phyloP scores from a whole-genome alignment of 2,329 filamentous ascomycete genomes.

The Colletotrichum horii region DNA sequence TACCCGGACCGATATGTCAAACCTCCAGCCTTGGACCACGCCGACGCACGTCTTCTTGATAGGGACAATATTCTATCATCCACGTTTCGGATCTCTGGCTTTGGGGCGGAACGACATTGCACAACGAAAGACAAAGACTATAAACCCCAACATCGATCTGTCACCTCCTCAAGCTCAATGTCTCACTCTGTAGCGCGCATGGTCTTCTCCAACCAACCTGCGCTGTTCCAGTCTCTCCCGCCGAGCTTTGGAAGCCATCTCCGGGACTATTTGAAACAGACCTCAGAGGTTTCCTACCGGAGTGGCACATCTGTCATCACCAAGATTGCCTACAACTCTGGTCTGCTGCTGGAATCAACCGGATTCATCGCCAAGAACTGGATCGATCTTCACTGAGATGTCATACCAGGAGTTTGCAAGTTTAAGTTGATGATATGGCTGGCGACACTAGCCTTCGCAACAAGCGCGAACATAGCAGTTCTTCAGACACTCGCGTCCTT shows the following conservation, averaged over 20 bases:
- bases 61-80: constrained; percentile 45
- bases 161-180: not conserved
- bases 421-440: constrained; percentile 24
- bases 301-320: too few relatives aligned
- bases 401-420: not conserved
- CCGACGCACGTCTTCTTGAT: not conserved
- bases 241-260: too few relatives aligned
- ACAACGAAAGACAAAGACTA: constrained; percentile 16
- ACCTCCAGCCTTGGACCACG: not conserved
- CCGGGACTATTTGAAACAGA: too few relatives aligned
- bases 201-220: too few relatives aligned
- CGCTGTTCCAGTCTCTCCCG: too few relatives aligned
- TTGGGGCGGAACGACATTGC: constrained; percentile 28
- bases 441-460: constrained; percentile 23
- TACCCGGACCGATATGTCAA: not conserved
- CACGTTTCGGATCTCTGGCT: constrained; percentile 30
- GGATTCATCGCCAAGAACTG: not conserved
- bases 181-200: too few relatives aligned
- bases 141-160: not conserved
- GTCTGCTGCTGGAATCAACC: not conserved
- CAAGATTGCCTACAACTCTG: not conserved
- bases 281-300: too few relatives aligned
- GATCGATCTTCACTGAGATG: not conserved
- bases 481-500: constrained; percentile 19
- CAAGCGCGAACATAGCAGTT: not conserved